Evolutionary conservation across 345 rosid species (phyloP).

Genomic region (Viola odorata): DNA sequence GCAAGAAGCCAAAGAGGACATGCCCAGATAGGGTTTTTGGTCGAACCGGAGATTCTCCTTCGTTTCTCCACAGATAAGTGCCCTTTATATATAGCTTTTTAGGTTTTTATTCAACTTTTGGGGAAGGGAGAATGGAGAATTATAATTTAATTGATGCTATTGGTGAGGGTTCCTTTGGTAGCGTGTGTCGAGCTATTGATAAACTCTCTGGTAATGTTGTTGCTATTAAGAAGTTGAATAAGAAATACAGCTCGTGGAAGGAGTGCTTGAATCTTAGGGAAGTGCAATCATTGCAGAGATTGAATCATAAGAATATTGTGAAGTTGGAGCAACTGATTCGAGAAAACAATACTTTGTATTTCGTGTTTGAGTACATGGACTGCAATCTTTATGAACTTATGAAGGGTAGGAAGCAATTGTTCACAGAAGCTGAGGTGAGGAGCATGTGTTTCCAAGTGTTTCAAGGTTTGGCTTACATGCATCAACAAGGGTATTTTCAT

Average conservation of each 20-base stretch:
- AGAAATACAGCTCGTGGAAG: conserved; percentile 87
- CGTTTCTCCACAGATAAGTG: no score
- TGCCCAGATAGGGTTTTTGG: no score
- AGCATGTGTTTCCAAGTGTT: conserved; percentile 97
- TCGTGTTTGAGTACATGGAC: conserved; percentile 94
- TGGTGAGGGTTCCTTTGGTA: conserved; percentile 97
- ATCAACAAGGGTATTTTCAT: conserved; percentile 90
- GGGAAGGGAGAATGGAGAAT: no score
- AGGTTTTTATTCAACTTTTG: no score
- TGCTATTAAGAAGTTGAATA: conserved; percentile 96
- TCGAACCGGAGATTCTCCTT: no score
- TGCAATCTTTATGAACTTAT: conserved; percentile 89
- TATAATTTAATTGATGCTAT: conserved; percentile 81
- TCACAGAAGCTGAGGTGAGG: conserved; percentile 74
- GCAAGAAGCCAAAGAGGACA: no score
- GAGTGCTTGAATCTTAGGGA: conserved; percentile 91
- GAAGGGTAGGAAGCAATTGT: conserved; percentile 63
- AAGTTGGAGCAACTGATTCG: conserved; percentile 93
- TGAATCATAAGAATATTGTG: conserved; percentile 93
- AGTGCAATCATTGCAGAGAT: conserved; percentile 78
- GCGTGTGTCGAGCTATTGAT: conserved; percentile 78
- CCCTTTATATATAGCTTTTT: no score
- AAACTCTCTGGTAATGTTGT: conserved; percentile 87
- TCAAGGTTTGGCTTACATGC: conserved; percentile 93
- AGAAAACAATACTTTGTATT: conserved; percentile 76